These are phyloP conservation scores for Globisporangium apiculatum DNA, from an alignment of 352 stramenopile species.

Conservation along the genomic window DNA sequence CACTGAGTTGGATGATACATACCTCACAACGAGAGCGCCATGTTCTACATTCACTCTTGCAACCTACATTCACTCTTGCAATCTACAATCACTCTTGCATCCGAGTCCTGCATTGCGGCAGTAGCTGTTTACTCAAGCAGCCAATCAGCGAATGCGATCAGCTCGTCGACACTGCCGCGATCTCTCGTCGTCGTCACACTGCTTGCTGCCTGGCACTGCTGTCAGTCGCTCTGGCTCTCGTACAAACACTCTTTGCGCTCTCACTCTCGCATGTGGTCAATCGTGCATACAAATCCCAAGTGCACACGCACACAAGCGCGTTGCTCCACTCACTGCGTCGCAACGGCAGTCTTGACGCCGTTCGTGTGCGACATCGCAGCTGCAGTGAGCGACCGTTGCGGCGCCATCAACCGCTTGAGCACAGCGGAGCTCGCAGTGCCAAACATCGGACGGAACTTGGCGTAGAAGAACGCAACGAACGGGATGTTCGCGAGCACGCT, in stretches of 20 bases:
- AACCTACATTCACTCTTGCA: too few species aligned
- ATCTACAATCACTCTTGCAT: too few species aligned
- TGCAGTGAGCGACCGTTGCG: conserved; percentile 10
- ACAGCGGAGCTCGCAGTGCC: conserved; percentile 56
- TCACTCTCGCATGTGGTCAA: neutral
- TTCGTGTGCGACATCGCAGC: conserved; percentile 11
- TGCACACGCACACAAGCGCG: neutral
- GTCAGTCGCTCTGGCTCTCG: too few species aligned
- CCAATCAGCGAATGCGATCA: too few species aligned
- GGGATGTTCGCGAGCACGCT: conserved; percentile 75
- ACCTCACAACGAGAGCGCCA: neutral
- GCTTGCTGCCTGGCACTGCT: too few species aligned
- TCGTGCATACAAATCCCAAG: neutral
- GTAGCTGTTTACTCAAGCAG: too few species aligned
- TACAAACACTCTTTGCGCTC: too few species aligned
- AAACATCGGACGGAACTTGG: conserved; percentile 70
- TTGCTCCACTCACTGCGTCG: conserved; percentile 18
- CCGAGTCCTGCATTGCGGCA: too few species aligned
- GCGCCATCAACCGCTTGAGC: conserved; percentile 57
- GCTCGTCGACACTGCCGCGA: too few species aligned
- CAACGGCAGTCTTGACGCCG: conserved; percentile 12
- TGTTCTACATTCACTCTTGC: too few species aligned
- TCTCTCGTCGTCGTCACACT: too few species aligned
- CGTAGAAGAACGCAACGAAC: conserved; percentile 75
- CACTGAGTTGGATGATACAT: conserved; percentile 11